Evolutionary conservation across 768 basidiomycete genomes (phyloP).

Genomic region (Solioccasus polychromus): DNA sequence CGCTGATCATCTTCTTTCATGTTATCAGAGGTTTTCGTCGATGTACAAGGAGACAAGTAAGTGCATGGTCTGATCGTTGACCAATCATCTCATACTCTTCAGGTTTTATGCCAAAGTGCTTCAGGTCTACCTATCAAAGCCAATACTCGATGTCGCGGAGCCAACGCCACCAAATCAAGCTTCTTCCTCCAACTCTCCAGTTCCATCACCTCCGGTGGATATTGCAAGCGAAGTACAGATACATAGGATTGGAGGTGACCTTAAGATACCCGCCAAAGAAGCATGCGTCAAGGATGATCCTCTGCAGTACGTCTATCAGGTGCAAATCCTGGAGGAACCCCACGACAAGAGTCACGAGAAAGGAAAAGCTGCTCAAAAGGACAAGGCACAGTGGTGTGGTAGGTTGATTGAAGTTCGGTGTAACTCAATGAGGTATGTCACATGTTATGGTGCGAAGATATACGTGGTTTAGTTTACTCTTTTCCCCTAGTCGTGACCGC

Average conservation of each 20-base stretch:
- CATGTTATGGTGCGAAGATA: background rate
- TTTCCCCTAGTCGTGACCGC: slow-evolving; percentile 75
- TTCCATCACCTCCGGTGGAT: slow-evolving; percentile 40
- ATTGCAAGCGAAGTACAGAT: slow-evolving; percentile 48
- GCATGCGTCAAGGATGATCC: slow-evolving; percentile 75
- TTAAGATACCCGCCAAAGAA: slow-evolving; percentile 71
- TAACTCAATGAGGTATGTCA: slow-evolving; percentile 71
- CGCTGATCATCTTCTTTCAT: slow-evolving; percentile 16
- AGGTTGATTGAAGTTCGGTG: slow-evolving; percentile 83
- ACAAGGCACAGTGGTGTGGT: slow-evolving; percentile 65
- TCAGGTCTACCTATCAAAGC: slow-evolving; percentile 70
- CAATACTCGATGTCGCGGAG: slow-evolving; percentile 39
- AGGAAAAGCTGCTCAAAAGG: slow-evolving; percentile 51
- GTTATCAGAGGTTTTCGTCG: slow-evolving; percentile 76
- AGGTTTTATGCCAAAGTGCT: slow-evolving; percentile 84
- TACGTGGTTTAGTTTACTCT: slow-evolving; percentile 3
- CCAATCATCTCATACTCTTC: slow-evolving; percentile 16
- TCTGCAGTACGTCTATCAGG: slow-evolving; percentile 79
- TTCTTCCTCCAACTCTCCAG: slow-evolving; percentile 47
- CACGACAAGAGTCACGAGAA: slow-evolving; percentile 66
- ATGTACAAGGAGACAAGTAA: slow-evolving; percentile 84
- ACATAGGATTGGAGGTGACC: slow-evolving; percentile 76
- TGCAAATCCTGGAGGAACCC: slow-evolving; percentile 78
- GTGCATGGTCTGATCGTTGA: slow-evolving; percentile 19
- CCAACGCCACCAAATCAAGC: slow-evolving; percentile 27